Percentiles rank a stretch among this genome's conserved stretches.
Conservation (phyloP, 31 red algal genomes). For the Odonthalia washingtoniensis region DNA sequence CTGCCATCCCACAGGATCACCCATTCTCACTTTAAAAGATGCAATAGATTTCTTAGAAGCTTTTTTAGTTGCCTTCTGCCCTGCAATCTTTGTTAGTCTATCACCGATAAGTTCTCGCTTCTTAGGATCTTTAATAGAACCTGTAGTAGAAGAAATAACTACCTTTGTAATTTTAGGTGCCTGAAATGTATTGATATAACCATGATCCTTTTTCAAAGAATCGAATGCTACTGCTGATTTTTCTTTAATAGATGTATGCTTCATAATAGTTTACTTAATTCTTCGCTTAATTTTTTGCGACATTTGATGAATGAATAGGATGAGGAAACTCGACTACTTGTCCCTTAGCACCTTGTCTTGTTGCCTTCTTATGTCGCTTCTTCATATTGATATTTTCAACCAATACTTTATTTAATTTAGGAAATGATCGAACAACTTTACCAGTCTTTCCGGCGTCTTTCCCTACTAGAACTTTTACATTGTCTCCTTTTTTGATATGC, state of each 20-base stretch:
- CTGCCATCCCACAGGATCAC: neutral
- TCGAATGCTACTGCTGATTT: too few relatives aligned
- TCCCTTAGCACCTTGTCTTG: too few relatives aligned
- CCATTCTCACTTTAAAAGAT: constrained; percentile 8
- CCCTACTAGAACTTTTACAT: constrained; percentile 3
- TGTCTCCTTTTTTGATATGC: constrained; percentile 22
- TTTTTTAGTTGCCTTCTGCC: neutral
- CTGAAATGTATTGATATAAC: too few relatives aligned
- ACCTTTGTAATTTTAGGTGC: constrained; percentile 11
- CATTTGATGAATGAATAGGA: too few relatives aligned
- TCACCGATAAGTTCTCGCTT: constrained; percentile 4
- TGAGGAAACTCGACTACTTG: too few relatives aligned
- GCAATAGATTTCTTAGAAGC: constrained; percentile 23
- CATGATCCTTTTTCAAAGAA: too few relatives aligned
- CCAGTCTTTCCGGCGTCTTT: constrained; percentile 7
- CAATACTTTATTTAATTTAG: constrained; percentile 11
- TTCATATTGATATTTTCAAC: constrained; percentile 6
- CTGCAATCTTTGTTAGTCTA: neutral
- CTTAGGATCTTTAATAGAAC: neutral
- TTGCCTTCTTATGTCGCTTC: neutral
- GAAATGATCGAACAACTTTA: constrained; percentile 10
- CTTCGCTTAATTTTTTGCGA: too few relatives aligned
- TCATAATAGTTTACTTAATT: too few relatives aligned
- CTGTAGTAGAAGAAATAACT: neutral
- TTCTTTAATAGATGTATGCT: too few relatives aligned